phyloP scores from a whole-genome alignment of 441 rosid genomes.

The Eutrema salsugineum region DNA sequence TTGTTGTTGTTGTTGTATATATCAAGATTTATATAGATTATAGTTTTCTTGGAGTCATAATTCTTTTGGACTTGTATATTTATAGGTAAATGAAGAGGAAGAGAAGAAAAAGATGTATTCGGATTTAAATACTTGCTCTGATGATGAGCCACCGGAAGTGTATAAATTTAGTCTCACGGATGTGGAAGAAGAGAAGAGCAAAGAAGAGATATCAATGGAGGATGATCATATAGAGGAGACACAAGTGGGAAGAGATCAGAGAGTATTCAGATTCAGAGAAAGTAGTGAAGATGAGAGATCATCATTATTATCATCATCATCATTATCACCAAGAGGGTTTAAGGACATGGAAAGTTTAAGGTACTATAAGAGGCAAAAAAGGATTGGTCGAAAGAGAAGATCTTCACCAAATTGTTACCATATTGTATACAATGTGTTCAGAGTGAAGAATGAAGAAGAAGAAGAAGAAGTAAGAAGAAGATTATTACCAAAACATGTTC shows the following conservation, averaged over 20 bases:
- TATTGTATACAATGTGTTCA: slow-evolving; percentile 33
- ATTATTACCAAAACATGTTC: slow-evolving; percentile 56
- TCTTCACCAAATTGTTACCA: slow-evolving; percentile 16
- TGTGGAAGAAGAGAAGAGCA: slow-evolving; percentile 18
- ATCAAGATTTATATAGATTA: not conserved
- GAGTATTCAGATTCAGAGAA: slow-evolving; percentile 61
- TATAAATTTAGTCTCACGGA: slow-evolving; percentile 12
- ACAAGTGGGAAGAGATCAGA: slow-evolving; percentile 41
- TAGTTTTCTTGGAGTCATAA: not conserved
- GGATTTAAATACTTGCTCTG: not conserved
- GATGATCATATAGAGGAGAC: slow-evolving; percentile 25
- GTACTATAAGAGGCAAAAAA: slow-evolving; percentile 40
- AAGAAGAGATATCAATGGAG: slow-evolving; percentile 1
- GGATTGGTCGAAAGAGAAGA: not conserved
- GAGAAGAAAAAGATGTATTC: slow-evolving; percentile 11
- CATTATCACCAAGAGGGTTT: slow-evolving; percentile 24
- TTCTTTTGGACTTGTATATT: not conserved
- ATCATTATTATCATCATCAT: not conserved
- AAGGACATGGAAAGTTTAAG: slow-evolving; percentile 31
- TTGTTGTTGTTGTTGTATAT: not conserved
- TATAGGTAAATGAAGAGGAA: slow-evolving; percentile 23
- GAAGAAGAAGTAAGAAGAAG: slow-evolving; percentile 4
- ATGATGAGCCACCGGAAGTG: slow-evolving; percentile 1
- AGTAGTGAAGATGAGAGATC: slow-evolving; percentile 35
- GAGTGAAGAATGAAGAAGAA: slow-evolving; percentile 35